Conservation (phyloP, 768 basidiomycete genomes). For the Calocybe indica region DNA sequence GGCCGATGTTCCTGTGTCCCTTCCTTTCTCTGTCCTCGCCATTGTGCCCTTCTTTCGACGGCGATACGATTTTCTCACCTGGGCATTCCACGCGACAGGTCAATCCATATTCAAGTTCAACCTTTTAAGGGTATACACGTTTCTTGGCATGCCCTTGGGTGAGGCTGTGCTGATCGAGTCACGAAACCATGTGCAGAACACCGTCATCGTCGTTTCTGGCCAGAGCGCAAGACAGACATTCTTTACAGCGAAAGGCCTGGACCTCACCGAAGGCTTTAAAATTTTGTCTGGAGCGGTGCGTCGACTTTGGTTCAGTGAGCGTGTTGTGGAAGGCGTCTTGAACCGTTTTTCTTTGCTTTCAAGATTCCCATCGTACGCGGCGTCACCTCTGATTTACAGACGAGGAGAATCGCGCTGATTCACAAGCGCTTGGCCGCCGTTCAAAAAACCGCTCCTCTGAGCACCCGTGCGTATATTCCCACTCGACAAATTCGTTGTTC, state of each 20-base stretch:
- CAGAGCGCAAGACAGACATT: slow-evolving; percentile 64
- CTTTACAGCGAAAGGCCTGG: slow-evolving; percentile 64
- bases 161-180: slow-evolving; percentile 11
- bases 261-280: slow-evolving; percentile 76
- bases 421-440: slow-evolving; percentile 64
- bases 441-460: slow-evolving; percentile 58
- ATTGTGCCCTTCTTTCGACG: slow-evolving; percentile 63
- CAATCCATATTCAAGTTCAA: slow-evolving; percentile 65
- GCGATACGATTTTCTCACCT: slow-evolving; percentile 68
- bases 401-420: slow-evolving; percentile 54
- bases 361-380: slow-evolving; percentile 75
- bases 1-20: slow-evolving; percentile 43
- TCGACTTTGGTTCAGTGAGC: slow-evolving; percentile 12
- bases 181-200: slow-evolving; percentile 38
- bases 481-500: background rate
- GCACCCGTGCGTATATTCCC: slow-evolving; percentile 41
- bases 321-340: background rate
- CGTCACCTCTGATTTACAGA: slow-evolving; percentile 66
- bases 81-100: slow-evolving; percentile 65
- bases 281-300: slow-evolving; percentile 73
- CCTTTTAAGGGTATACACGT: slow-evolving; percentile 51
- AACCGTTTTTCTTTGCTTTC: slow-evolving; percentile 9
- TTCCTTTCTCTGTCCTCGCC: slow-evolving; percentile 54
- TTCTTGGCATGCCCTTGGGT: background rate
- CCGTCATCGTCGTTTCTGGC: slow-evolving; percentile 72